phyloP scores from a whole-genome alignment of 345 rosid species.

The Limnanthes douglasii region DNA sequence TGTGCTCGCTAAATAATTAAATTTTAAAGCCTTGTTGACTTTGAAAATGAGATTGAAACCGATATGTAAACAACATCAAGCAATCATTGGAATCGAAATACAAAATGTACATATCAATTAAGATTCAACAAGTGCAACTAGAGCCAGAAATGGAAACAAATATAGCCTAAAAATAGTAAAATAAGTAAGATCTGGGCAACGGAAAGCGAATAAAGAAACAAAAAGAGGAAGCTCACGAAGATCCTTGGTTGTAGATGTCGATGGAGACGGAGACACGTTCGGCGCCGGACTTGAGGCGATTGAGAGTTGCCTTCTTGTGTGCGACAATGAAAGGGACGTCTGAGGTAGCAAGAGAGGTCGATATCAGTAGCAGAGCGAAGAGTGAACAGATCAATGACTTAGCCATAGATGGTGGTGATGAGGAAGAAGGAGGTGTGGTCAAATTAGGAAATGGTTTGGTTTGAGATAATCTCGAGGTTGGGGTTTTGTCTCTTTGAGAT shows the following conservation, averaged over 20 bases:
- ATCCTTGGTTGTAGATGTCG: conserved; percentile 91
- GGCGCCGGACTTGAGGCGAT: conserved; percentile 67
- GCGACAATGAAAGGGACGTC: conserved; percentile 89
- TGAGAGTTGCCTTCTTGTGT: conserved; percentile 79
- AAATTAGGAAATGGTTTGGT: too few species aligned
- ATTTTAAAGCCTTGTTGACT: too few species aligned
- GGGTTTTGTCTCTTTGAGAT: too few species aligned
- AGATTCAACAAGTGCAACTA: background rate
- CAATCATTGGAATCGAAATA: background rate
- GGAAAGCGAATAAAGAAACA: background rate
- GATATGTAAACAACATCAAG: too few species aligned
- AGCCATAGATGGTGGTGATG: too few species aligned
- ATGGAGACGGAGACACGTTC: conserved; percentile 76
- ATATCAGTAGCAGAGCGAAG: conserved; percentile 25
- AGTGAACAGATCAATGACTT: conserved; percentile 24
- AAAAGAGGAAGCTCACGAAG: conserved; percentile 36
- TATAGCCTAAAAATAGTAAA: background rate
- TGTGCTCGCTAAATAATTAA: too few species aligned
- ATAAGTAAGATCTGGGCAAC: background rate
- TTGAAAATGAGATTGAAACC: too few species aligned
- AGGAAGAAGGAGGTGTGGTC: too few species aligned
- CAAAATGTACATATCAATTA: background rate
- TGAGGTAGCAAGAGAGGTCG: conserved; percentile 33
- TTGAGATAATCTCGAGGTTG: too few species aligned
- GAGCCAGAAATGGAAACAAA: too few species aligned